Conservation (phyloP, 2,329 filamentous ascomycete species). For the Phyllosticta ampelicida region DNA sequence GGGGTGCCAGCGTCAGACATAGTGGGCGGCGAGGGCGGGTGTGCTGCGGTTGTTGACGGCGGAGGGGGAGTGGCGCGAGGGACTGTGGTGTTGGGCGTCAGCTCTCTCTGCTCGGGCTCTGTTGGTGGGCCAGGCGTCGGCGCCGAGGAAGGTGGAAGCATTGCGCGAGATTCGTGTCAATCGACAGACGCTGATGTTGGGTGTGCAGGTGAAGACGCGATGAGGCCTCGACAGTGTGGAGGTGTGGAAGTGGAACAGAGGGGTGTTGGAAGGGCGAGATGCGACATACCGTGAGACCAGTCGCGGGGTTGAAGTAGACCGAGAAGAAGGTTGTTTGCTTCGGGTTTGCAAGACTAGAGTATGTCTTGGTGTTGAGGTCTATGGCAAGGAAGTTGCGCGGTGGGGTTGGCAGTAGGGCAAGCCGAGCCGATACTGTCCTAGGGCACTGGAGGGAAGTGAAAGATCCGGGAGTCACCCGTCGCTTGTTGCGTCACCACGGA, state of each 20-base stretch:
- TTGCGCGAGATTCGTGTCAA: background rate
- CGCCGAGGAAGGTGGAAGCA: background rate
- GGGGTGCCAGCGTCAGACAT: constrained; percentile 35
- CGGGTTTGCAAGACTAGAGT: background rate
- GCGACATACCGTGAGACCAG: constrained; percentile 6
- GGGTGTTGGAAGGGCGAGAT: constrained; percentile 22
- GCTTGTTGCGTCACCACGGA: constrained; percentile 5
- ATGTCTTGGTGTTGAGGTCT: background rate
- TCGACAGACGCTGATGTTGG: constrained; percentile 22
- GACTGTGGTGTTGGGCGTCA: background rate
- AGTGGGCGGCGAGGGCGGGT: background rate
- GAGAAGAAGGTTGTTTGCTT: background rate
- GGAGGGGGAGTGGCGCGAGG: background rate
- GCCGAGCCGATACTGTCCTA: constrained; percentile 5
- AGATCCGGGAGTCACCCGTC: background rate
- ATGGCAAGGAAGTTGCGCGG: background rate
- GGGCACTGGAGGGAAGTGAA: constrained; percentile 6
- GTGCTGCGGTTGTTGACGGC: background rate
- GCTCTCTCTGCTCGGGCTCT: background rate
- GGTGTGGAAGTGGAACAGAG: background rate
- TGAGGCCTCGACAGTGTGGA: constrained; percentile 32
- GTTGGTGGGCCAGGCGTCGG: background rate
- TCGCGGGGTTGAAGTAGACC: constrained; percentile 12
- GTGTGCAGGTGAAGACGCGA: constrained; percentile 25
- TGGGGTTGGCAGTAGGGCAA: constrained; percentile 5